Evolutionary conservation across 495 filamentous ascomycete species (phyloP), one percentile per base, ranked within the genome.

Genomic region (Bathelium albidoporum): DNA sequence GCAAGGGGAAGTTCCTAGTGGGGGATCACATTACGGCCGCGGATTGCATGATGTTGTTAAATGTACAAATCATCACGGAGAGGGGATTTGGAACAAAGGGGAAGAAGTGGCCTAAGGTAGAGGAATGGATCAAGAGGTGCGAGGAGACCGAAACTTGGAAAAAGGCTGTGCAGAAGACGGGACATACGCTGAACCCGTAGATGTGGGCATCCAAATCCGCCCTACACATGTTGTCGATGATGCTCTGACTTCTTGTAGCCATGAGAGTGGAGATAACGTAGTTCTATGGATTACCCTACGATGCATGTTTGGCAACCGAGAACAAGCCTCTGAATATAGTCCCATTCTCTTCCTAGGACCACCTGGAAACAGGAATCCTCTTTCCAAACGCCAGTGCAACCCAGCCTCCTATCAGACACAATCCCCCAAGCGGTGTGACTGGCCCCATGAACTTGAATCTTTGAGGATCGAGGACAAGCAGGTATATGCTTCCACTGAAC

Each of bases 401-500:
- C 82, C 82, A 84, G 0, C 81, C 82, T 14, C 74, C 82, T 69
- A 84, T 83, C 66, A 84, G 69, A 58, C 78, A 85, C 64, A 82
- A 68, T 0, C 84, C 84, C 0, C 84, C 84, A 9, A 86, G 68
- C 20, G 84, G 84, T 29, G 83, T 87, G 0, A 84, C 74, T 1
- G 83, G 83, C 0, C 84, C 82, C 58, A 85, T 45, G 39, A 76
- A 76, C 59, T 78, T 77, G 69, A 82, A 84, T 58, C 75, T 72
- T 65, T 79, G 78, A 45, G 83, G 79, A 69, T 83, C 79, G 1
- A 86, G 75, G 3, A 80, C 76, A 18, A 87, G 75, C 20, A 80
- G 73, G 70, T 87, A 87, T 59, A 87, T 75, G 70, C 77, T 80
- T 7, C 84, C 84, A 63, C 77, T 80, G 73, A 87, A 87, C 75